Conservation (phyloP, 768 basidiomycete species). For the Leucocoprinus birnbaumii region DNA sequence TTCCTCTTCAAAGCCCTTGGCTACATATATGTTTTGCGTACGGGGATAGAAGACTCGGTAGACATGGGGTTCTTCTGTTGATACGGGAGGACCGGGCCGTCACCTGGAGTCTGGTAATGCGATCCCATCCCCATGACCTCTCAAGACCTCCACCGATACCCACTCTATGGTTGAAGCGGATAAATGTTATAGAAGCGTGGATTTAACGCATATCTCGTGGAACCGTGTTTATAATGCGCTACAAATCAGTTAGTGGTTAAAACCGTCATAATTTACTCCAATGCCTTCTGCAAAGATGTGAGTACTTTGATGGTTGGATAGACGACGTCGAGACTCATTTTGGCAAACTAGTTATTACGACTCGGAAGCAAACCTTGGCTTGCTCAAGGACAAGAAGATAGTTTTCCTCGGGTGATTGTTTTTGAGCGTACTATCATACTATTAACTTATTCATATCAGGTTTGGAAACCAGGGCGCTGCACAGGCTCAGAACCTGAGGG, state of each 20-base stretch:
- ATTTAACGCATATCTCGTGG: background rate
- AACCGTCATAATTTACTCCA: too few relatives aligned
- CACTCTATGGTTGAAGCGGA: slow-evolving; percentile 2
- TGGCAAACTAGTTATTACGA: slow-evolving; percentile 49
- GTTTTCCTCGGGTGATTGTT: slow-evolving; percentile 54
- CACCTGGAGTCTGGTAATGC: background rate
- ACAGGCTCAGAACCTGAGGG: slow-evolving; percentile 65
- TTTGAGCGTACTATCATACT: background rate
- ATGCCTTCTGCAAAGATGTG: slow-evolving; percentile 56
- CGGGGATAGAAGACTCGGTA: slow-evolving; percentile 4
- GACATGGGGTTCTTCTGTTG: background rate
- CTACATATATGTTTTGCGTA: slow-evolving; percentile 9
- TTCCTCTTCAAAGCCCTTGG: background rate
- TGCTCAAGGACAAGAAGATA: slow-evolving; percentile 47
- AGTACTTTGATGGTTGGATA: slow-evolving; percentile 15
- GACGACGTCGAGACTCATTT: background rate
- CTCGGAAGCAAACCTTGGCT: slow-evolving; percentile 50
- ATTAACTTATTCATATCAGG: slow-evolving; percentile 22
- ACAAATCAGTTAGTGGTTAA: background rate
- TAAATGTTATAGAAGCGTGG: background rate
- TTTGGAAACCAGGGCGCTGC: slow-evolving; percentile 69
- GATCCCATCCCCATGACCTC: slow-evolving; percentile 8
- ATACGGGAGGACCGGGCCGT: background rate
- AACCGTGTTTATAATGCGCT: background rate
- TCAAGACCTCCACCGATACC: slow-evolving; percentile 5